Conservation (phyloP, 1,284 basidiomycete genomes). For the Puccinia triticina region DNA sequence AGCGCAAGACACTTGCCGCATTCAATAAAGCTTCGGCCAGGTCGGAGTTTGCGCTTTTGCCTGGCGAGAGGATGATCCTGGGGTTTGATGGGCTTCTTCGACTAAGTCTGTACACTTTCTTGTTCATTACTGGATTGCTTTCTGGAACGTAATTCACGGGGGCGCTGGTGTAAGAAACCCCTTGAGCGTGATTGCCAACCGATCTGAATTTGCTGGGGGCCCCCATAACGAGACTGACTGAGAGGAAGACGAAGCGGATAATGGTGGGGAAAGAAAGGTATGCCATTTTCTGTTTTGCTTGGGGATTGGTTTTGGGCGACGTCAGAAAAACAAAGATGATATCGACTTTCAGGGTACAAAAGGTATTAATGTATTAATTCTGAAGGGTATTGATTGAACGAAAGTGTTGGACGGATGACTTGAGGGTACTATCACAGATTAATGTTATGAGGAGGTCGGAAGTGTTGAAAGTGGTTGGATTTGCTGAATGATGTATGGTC, state of each 20-base stretch:
- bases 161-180: neutral
- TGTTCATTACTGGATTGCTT: neutral
- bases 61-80: neutral
- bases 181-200: neutral
- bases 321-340: neutral
- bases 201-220: neutral
- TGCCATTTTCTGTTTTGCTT: neutral
- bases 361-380: neutral
- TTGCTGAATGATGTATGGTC: neutral
- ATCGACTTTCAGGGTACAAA: neutral
- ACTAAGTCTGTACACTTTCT: neutral
- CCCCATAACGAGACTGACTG: neutral
- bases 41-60: neutral
- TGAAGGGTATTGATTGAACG: slow-evolving; percentile 14
- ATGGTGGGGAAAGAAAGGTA: neutral
- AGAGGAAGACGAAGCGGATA: neutral
- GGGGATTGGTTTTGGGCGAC: neutral
- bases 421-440: neutral
- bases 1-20: slow-evolving; percentile 14
- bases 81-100: slow-evolving; percentile 10
- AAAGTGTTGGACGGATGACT: slow-evolving; percentile 6
- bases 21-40: slow-evolving; percentile 3
- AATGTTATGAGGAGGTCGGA: neutral
- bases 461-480: neutral
- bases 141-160: neutral